Conservation (phyloP, 805 yeast genomes). For the Ogataea pilisensis region DNA sequence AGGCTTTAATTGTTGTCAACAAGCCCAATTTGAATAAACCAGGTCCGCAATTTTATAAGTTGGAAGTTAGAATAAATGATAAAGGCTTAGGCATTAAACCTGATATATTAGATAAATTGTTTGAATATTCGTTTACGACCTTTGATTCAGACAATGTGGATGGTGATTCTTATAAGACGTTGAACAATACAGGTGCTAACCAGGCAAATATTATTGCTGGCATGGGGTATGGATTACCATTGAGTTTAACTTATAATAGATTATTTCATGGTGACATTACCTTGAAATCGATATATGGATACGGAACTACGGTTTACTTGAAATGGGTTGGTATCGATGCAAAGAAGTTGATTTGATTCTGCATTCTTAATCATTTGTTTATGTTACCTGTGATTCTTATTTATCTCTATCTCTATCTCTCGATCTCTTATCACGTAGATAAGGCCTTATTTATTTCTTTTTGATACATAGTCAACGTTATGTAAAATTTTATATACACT, state of each 20-base stretch:
- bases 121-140: constrained; percentile 84
- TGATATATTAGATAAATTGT: constrained; percentile 58
- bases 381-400: neutral
- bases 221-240: constrained; percentile 92
- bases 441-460: too few species aligned
- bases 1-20: constrained; percentile 41
- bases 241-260: constrained; percentile 71
- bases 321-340: constrained; percentile 37
- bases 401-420: constrained; percentile 1
- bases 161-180: constrained; percentile 55
- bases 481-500: too few species aligned
- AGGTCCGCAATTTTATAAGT: constrained; percentile 24
- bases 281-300: constrained; percentile 66
- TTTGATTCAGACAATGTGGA: constrained; percentile 43
- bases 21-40: constrained; percentile 23
- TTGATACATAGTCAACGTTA: too few species aligned
- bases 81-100: constrained; percentile 86
- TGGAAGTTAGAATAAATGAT: constrained; percentile 78
- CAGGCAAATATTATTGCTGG: constrained; percentile 70
- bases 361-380: neutral
- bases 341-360: constrained; percentile 11
- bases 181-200: constrained; percentile 59
- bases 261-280: constrained; percentile 68
- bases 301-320: constrained; percentile 77
- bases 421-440: too few species aligned